Percentiles rank a stretch among this genome's conserved stretches.
phyloP scores from a whole-genome alignment of 306 rosid species.

The Purshia tridentata region DNA sequence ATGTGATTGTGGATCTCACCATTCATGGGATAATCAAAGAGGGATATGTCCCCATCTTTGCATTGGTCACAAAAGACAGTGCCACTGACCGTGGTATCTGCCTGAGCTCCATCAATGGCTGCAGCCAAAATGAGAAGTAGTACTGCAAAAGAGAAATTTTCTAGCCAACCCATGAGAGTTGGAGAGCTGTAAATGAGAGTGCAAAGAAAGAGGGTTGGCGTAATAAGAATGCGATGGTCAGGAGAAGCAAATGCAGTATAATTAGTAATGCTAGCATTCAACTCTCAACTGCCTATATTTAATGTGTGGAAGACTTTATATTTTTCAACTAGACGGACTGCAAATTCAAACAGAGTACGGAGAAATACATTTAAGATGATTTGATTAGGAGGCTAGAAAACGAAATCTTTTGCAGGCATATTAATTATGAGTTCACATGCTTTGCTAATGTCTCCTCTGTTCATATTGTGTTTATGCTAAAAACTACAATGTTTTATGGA shows the following conservation, averaged over 20 bases:
- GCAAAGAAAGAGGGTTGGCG: conserved; percentile 22
- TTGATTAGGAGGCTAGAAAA: not conserved
- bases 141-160: conserved; percentile 38
- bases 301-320: conserved; percentile 19
- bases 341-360: conserved; percentile 9
- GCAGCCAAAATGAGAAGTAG: conserved; percentile 39
- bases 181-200: conserved; percentile 21
- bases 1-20: conserved; percentile 46
- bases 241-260: conserved; percentile 9
- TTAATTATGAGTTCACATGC: not conserved
- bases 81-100: conserved; percentile 65
- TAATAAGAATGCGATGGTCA: conserved; percentile 28
- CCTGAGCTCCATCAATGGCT: conserved; percentile 46
- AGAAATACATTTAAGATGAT: conserved; percentile 30
- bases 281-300: conserved; percentile 65
- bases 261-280: conserved; percentile 31
- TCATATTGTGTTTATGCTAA: too few species aligned
- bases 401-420: not conserved
- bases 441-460: too few species aligned
- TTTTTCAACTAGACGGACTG: conserved; percentile 13
- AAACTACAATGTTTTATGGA: too few species aligned
- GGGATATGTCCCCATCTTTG: conserved; percentile 77
- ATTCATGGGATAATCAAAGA: conserved; percentile 67
- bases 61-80: conserved; percentile 92
- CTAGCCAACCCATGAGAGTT: conserved; percentile 51